Evolutionary conservation across 2,329 filamentous ascomycete genomes (phyloP).

Genomic region (Beauveria sp.): DNA sequence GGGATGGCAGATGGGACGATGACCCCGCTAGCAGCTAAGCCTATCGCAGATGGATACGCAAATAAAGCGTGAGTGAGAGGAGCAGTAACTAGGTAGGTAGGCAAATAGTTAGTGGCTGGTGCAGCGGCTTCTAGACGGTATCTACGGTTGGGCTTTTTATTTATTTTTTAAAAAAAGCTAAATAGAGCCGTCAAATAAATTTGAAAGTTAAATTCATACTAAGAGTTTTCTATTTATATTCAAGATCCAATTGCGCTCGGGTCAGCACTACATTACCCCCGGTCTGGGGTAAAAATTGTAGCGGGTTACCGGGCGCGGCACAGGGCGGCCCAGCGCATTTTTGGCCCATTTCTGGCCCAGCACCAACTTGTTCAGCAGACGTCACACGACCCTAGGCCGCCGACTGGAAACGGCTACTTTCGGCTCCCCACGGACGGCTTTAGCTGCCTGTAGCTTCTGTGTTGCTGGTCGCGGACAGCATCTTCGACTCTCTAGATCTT

Average conservation of each 20-base stretch:
- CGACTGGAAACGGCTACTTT: constrained; percentile 20
- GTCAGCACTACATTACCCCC: background rate
- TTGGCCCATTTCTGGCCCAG: background rate
- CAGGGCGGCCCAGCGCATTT: constrained; percentile 2
- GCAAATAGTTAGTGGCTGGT: background rate
- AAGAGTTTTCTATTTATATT: too few relatives aligned
- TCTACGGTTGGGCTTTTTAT: too few relatives aligned
- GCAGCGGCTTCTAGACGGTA: background rate
- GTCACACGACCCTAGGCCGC: background rate
- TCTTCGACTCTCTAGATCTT: background rate
- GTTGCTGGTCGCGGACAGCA: constrained; percentile 2
- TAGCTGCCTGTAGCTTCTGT: background rate
- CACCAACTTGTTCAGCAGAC: background rate
- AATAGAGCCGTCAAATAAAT: too few relatives aligned
- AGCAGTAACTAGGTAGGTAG: background rate
- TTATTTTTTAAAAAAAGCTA: too few relatives aligned
- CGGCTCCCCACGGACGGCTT: constrained; percentile 25
- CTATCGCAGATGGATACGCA: background rate
- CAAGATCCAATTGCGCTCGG: background rate
- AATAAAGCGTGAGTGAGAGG: background rate
- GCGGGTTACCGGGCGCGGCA: background rate
- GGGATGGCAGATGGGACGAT: background rate
- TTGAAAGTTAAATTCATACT: too few relatives aligned
- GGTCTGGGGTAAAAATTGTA: constrained; percentile 3
- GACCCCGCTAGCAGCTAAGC: background rate